These are phyloP conservation scores for Saposhnikovia divaricata DNA, from an alignment of 129 eudicot species.

Conservation along the genomic window DNA sequence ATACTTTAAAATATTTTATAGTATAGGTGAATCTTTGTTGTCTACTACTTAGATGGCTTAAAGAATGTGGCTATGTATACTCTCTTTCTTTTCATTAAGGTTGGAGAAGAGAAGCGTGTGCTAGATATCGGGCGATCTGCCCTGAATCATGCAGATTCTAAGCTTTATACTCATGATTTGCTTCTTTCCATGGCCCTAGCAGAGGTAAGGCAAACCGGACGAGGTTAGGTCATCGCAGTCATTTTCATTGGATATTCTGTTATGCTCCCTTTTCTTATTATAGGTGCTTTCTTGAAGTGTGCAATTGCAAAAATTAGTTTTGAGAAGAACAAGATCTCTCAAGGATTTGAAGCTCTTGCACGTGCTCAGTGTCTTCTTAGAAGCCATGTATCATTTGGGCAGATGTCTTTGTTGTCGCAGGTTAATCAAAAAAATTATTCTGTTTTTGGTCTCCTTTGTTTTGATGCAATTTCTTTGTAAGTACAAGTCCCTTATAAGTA, in stretches of 20 bases:
- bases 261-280: slow-evolving; percentile 64
- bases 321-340: slow-evolving; percentile 80
- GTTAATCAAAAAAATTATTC: slow-evolving; percentile 10
- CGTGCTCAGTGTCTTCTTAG: slow-evolving; percentile 87
- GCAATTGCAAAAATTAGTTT: slow-evolving; percentile 75
- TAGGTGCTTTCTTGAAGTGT: slow-evolving; percentile 98
- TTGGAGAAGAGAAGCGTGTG: slow-evolving; percentile 90
- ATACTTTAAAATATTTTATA: neutral
- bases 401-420: slow-evolving; percentile 67
- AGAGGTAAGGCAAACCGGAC: slow-evolving; percentile 61
- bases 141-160: slow-evolving; percentile 65
- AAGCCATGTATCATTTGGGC: slow-evolving; percentile 73
- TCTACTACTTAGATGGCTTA: neutral
- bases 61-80: slow-evolving; percentile 3
- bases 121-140: slow-evolving; percentile 80
- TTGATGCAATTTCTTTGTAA: neutral
- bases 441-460: neutral
- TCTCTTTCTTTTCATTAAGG: slow-evolving; percentile 35
- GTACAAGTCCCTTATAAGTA: neutral
- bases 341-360: slow-evolving; percentile 99
- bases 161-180: slow-evolving; percentile 75
- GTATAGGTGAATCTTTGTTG: neutral
- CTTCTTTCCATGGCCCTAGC: slow-evolving; percentile 96
- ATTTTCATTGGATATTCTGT: slow-evolving; percentile 36
- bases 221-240: slow-evolving; percentile 31